Evolutionary conservation across 202 grass and related monocot genomes (phyloP).

Genomic region (Miscanthus sacchariflorus): DNA sequence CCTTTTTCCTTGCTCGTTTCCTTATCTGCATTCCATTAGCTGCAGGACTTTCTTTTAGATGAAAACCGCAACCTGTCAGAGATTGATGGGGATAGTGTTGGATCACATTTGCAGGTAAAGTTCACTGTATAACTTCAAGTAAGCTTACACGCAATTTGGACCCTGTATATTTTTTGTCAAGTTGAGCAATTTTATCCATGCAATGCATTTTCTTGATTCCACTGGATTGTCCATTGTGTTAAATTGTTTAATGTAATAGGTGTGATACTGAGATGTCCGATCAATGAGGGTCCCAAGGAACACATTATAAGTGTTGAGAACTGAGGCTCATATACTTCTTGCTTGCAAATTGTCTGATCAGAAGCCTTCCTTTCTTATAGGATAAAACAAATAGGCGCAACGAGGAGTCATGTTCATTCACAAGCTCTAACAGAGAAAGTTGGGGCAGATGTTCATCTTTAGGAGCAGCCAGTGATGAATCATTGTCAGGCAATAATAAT

Average conservation of each 20-base stretch:
- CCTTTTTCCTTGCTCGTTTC: slow-evolving; percentile 22
- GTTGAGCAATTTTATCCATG: slow-evolving; percentile 26
- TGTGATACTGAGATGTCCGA: not conserved
- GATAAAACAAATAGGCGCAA: slow-evolving; percentile 59
- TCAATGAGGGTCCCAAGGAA: slow-evolving; percentile 7
- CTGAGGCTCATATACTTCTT: not conserved
- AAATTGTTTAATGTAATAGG: slow-evolving; percentile 16
- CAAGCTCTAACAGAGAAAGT: slow-evolving; percentile 92
- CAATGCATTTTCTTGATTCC: slow-evolving; percentile 11
- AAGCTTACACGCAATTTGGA: slow-evolving; percentile 15
- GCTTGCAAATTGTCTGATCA: slow-evolving; percentile 30
- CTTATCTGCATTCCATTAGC: slow-evolving; percentile 19
- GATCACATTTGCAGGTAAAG: slow-evolving; percentile 63
- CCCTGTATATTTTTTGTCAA: not conserved
- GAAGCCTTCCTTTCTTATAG: slow-evolving; percentile 46
- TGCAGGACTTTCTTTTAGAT: slow-evolving; percentile 85
- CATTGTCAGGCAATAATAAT: slow-evolving; percentile 58
- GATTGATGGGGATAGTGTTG: slow-evolving; percentile 56
- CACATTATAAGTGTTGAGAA: not conserved
- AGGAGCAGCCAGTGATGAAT: slow-evolving; percentile 71
- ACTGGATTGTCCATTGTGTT: not conserved
- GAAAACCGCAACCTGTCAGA: slow-evolving; percentile 67
- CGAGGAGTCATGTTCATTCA: slow-evolving; percentile 82
- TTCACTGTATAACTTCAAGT: slow-evolving; percentile 28
- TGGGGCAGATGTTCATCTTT: slow-evolving; percentile 95